Evolutionary conservation across 306 rosid species (phyloP), one percentile per base, ranked within the genome.

Genomic region (Dalbergia cochinchinensis): DNA sequence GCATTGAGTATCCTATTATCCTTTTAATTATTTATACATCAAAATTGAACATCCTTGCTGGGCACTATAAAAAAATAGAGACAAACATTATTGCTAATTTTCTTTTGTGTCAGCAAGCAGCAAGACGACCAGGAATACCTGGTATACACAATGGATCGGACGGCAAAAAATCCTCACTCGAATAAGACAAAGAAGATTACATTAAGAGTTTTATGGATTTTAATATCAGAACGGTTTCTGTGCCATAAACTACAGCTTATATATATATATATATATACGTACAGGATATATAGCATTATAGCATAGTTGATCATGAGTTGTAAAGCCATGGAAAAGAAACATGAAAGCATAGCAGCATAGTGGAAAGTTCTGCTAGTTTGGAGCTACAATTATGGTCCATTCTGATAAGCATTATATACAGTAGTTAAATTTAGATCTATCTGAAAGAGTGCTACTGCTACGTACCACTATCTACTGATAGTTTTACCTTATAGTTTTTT

Each of bases 301-400:
- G 55, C 34, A 45, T 50, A 50, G 82, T 42, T 68, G 61, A 31
- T 44, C 39, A 66, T 83, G 83, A 77, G 83, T 65, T 64, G 83
- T 66, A 77, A 83, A 71, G 76, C 18, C 48, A 77, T 18, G 22
- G 22, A 20, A 20, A 20, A 20, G 22, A 0, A 20, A 20, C 22
- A 20, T 20, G 22, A 20, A 20, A 20, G 22, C 22, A 20, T 20
- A 20, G 22, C 22, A 20, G 22, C 22, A 79, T 14, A 16, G 35
- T 51, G 74, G 39, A 82, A 76, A 74, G 53, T n/a, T 64, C 34
- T 48, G 34, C 73, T 18, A 61, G 16, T 8, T 11, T 63, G 16
- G 42, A 69, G 22, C 62, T 20, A 11, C 19, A 44, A 12, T 60
- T 16, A 18, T 68, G 58, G 62, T 22, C 69, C 11, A 60, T 47